Base-by-base conservation (phyloP, 2,329 filamentous ascomycete genomes). In the Pestalotiopsis sp. region DNA sequence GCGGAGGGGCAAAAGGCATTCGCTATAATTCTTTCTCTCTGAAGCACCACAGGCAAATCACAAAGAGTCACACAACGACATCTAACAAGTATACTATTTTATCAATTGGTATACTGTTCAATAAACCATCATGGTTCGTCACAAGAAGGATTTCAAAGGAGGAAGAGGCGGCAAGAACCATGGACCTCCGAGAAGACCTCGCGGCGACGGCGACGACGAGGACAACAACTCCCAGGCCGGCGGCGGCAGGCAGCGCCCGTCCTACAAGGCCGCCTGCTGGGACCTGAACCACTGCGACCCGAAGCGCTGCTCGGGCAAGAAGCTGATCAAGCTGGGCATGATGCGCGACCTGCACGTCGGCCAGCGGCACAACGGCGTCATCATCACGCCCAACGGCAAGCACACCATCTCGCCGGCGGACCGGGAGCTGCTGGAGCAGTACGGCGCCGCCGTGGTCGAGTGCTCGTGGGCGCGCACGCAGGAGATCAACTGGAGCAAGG, bases 251-350 rank as follows among this genome's bases (percentile, higher is more conserved):
- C 31, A 36, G 31, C 87, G 75, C 72, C 90, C 82, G 52, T 77
- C 83, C 25, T 98, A 95, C 87, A 97, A 97, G 82, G 95, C 96
- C 63, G 96, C 95, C 69, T 98, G 95, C 80, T 99, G 96, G 96
- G 96, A 99, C 77, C 87, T 99, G 41, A 95, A 95, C 71, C 96
- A 99, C 83, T 99, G 96, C 84, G 96, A 99, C 77, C 94, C 95
- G 9, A 98, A 98, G 81, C 87, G 95, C 74, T 99, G 96, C 82
- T 98, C 95, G 0, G 96, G 96, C 39, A 99, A 99, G 84, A 91
- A 93, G 72, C 87, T 99, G 41, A 97, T 99, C 88, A 91, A 92
- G 72, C 88, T 97, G 67, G 95, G 95, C 3, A 85, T 98, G 76
- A 98, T 99, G 94, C 92, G 96, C 73, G 93, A 97, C 77, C 87